Base-by-base conservation (phyloP, 305 asterid genomes). In the Fraxinus dipetala region DNA sequence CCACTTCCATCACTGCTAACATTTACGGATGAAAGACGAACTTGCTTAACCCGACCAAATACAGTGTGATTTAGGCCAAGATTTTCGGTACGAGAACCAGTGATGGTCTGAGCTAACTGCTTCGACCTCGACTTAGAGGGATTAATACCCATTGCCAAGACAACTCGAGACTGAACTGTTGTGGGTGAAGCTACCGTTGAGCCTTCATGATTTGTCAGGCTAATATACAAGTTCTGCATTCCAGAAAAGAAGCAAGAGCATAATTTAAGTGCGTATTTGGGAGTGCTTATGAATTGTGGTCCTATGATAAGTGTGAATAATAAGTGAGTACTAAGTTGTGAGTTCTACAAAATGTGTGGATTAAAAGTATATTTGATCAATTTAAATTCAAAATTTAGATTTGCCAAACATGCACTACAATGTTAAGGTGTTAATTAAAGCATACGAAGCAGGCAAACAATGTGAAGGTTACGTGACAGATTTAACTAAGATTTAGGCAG, bases 21-120 rank as follows among this genome's bases (percentile, higher is more conserved):
- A 80, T 97, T 31, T 54, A 85, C 59, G 36, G 98, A 93, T 20
- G 99, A 94, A 82, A 95, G 98, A 81, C 93, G 87, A 59, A 95
- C 97, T 90, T 95, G 99, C 87, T 95, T 95, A 59, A 95, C 99
- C 83, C 89, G 91, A 26, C 99, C 99, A 84, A 95, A 95, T 28
- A 93, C 96, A 0, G 97, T 94, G 91, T 95, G 89, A 78, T 95
- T 93, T 36, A 95, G 92, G 78, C 99, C 99, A 43, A 95, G 97
- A 85, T 95, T 95, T 86, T 93, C 89, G 14, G 91, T 24, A 79
- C 88, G 90, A 11, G 98, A 89, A 78, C 90, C 95, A 2, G 88
- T 85, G 81, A 95, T 95, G 7, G 95, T 90, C 82, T 93, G 95
- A 86, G 97, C 95, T 90, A 95, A 86, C 89, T 93, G 96, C 88